phyloP scores from a whole-genome alignment of 345 rosid species.

The Salix arbutifolia region DNA sequence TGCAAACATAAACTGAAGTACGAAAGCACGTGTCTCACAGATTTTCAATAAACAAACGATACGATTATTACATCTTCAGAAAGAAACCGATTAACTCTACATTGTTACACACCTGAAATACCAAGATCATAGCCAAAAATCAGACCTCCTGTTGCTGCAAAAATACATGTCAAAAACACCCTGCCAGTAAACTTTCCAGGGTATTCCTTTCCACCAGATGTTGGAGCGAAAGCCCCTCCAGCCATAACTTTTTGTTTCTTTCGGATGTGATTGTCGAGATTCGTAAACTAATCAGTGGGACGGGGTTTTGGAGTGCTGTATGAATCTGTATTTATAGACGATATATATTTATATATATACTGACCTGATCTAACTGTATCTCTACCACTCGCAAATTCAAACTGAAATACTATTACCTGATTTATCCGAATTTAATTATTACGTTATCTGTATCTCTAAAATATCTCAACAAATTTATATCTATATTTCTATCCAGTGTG shows the following conservation, averaged over 20 bases:
- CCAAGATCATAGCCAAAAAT: slow-evolving; percentile 47
- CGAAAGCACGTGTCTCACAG: background rate
- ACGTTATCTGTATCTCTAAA: background rate
- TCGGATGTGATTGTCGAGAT: background rate
- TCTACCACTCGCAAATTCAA: background rate
- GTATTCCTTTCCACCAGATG: slow-evolving; percentile 16
- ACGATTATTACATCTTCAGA: no score
- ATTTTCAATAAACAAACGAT: background rate
- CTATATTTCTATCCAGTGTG: background rate
- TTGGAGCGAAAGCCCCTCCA: slow-evolving; percentile 22
- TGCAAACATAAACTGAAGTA: background rate
- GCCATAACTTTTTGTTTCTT: slow-evolving; percentile 24
- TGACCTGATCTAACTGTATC: background rate
- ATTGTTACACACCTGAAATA: slow-evolving; percentile 34
- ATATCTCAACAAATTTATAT: no score
- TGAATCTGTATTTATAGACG: background rate
- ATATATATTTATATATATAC: background rate
- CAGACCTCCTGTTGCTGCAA: slow-evolving; percentile 38
- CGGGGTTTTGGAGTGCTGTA: no score
- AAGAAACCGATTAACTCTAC: no score
- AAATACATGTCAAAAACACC: slow-evolving; percentile 25
- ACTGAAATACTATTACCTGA: no score
- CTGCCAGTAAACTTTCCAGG: slow-evolving; percentile 27
- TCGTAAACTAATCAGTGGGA: no score
- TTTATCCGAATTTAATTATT: background rate